Evolutionary conservation across 345 rosid genomes (phyloP), one percentile per base, ranked within the genome.

Genomic region (Eucalyptus virginea): DNA sequence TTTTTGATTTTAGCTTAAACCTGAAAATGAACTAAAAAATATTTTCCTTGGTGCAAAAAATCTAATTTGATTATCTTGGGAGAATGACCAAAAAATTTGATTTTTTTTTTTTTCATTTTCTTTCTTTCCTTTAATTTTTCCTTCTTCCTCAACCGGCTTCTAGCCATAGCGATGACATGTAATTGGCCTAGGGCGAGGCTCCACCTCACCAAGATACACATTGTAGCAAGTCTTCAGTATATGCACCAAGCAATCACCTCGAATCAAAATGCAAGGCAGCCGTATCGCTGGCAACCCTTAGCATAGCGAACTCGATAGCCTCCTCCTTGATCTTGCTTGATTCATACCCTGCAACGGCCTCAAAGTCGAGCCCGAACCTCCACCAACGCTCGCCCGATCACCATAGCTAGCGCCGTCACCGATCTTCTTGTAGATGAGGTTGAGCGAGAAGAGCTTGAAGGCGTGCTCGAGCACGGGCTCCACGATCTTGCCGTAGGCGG

Each of bases 151-250:
- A 26, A 1, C 11, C 28, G 1, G 5, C 26, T 86, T 96, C 42
- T 91, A 81, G 50, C 98, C 98, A 45, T 54, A 54, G 28, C 1
- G 0, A 54, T 23, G 28, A 54, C 18, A 1, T 0, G 2, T 4
- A 8, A 52, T 2, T 19, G 24, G 24, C 56, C 12, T 56, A 21
- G 28, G 28, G 28, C 12, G 1, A 4, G 12, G 62, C 28, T 56
- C 12, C 62, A 56, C 30, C 62, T 56, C 13, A 2, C 98, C 95
- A 45, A 98, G 92, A 91, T 96, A 98, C 51, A 94, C 95, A 90
- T 98, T 95, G n/a, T 97, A 96, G 89, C 99, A 97, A 86, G 98
- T 98, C 92, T 95, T 91, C 47, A 98, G 95, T 28, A 98, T 88
- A 50, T 92, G 94, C 88, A 96, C 93, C 92, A 98, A 91, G 60